Percentiles rank a stretch among this genome's conserved stretches.
Conservation (phyloP, 768 basidiomycete species). For the Kwoniella dendrophila region DNA sequence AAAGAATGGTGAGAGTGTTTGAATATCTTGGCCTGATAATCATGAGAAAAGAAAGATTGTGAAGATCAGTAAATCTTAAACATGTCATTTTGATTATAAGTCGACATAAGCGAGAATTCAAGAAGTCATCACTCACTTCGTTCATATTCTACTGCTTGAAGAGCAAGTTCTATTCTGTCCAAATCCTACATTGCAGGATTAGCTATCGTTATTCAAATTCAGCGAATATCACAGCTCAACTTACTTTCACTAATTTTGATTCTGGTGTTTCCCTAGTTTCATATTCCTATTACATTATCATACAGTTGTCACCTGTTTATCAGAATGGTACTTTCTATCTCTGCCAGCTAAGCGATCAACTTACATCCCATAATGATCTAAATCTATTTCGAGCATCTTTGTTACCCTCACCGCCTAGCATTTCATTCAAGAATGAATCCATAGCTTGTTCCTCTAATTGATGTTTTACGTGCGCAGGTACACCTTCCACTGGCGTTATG, state of each 20-base stretch:
- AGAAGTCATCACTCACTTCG: too few relatives aligned
- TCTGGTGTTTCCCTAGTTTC: conserved; percentile 56
- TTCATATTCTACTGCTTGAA: conserved; percentile 57
- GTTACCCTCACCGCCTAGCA: conserved; percentile 63
- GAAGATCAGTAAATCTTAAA: neutral
- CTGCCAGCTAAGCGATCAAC: conserved; percentile 17
- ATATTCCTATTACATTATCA: conserved; percentile 47
- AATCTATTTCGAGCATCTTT: conserved; percentile 52
- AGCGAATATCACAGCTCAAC: neutral
- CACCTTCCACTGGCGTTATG: conserved; percentile 85
- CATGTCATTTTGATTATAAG: neutral
- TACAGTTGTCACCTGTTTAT: neutral
- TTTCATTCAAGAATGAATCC: conserved; percentile 82
- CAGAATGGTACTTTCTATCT: neutral
- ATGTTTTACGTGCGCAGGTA: conserved; percentile 77
- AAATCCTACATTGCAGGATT: conserved; percentile 38
- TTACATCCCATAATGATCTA: conserved; percentile 52
- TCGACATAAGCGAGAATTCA: neutral
- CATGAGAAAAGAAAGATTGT: too few relatives aligned
- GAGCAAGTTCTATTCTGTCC: conserved; percentile 54
- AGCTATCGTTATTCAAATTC: conserved; percentile 1
- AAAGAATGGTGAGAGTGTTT: conserved; percentile 50
- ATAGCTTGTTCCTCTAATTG: conserved; percentile 72
- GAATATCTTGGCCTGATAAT: conserved; percentile 48
- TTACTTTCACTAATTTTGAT: conserved; percentile 55